Base-by-base conservation (phyloP, 495 filamentous ascomycete species). In the Acidomyces sp. region DNA sequence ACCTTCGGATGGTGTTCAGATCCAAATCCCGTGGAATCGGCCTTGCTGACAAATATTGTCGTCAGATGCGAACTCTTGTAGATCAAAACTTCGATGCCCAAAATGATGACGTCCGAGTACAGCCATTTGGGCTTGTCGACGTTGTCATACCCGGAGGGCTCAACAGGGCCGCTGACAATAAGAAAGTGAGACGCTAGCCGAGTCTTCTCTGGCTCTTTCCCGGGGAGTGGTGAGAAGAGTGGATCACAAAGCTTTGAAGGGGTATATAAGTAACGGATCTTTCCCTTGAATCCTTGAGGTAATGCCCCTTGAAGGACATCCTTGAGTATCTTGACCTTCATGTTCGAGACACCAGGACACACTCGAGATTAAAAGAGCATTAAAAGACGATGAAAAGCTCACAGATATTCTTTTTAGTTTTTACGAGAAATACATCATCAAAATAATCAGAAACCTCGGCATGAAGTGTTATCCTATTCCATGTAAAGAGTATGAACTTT, bases 11-110 rank as follows among this genome's bases (percentile, higher is more conserved):
- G 72, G 13, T 71, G 70, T 32, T 68, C 63, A 2, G 71, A 64
- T 19, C 94, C 61, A 50, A 82, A 88, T 33, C 90, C 90, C 1
- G 87, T 94, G 12, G 88, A 94, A 60, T 99, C 90, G 34, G 90
- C 90, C 62, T 99, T 99, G 41, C 85, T 86, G 26, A 99, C 78
- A 61, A 96, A 99, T 24, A 96, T 71, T 25, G 78, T 93, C 3
- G 80, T 92, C 23, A 82, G 71, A 60, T 75, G 72, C 45, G 73
- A 73, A 23, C 82, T 92, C 16, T 81, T 71, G 56, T 80, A 81
- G 43, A 81, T 62, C 41, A 79, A 63, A 16, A 82, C 64, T 52
- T 81, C 77, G 41, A 80, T 72, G 7, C 77, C 82, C 49, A 79
- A 77, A n/a, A 82, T 60, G 28, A 77, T 64, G 22, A 80, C 48